Evolutionary conservation across 345 rosid species (phyloP).

Genomic region (Salix viminalis): DNA sequence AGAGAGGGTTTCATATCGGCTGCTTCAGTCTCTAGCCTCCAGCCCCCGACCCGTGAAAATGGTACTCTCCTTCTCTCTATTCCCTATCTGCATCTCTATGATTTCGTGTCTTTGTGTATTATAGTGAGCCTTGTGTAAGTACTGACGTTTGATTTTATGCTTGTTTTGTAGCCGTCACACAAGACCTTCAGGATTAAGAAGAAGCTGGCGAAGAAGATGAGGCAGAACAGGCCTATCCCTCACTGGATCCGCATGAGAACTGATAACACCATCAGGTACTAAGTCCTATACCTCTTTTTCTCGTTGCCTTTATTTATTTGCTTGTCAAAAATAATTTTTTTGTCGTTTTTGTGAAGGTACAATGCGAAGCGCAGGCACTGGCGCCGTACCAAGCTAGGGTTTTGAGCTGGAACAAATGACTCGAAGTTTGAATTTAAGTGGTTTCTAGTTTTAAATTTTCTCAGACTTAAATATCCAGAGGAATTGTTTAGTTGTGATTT

Average conservation of each 20-base stretch:
- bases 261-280: conserved; percentile 25
- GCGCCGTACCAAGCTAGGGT: conserved; percentile 70
- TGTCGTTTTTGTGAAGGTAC: conserved; percentile 31
- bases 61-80: not conserved
- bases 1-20: conserved; percentile 1
- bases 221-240: conserved; percentile 30
- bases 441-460: not conserved
- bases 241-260: conserved; percentile 29
- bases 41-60: conserved; percentile 8
- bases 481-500: not conserved
- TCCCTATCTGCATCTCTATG: not conserved
- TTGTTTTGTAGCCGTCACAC: conserved; percentile 18
- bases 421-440: not conserved
- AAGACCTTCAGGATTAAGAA: conserved; percentile 26
- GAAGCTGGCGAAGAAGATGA: conserved; percentile 31
- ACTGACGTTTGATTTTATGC: not conserved
- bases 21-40: not conserved
- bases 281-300: not conserved
- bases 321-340: not conserved
- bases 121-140: not conserved
- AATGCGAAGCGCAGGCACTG: conserved; percentile 70
- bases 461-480: not conserved
- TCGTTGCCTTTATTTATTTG: not conserved
- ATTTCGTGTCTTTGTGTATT: not conserved
- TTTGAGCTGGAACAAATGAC: conserved; percentile 25